Conservation (phyloP, 306 rosid genomes). For the Castanea mollissima region DNA sequence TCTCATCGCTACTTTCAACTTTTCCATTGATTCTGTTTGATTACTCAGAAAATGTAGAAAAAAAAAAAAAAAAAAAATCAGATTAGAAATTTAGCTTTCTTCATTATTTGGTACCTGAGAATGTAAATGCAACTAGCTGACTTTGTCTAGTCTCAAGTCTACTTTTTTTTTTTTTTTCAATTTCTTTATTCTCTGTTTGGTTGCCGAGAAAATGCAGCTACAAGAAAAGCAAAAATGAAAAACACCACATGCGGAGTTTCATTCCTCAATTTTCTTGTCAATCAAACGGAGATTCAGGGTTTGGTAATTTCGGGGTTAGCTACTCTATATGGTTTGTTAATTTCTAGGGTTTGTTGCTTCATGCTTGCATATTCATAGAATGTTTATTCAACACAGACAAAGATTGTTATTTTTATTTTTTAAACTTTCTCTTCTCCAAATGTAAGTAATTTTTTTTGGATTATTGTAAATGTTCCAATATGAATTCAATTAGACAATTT, state of each 20-base stretch:
- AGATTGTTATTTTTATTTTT: too few species aligned
- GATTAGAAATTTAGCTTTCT: neutral
- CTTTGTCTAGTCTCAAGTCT: neutral
- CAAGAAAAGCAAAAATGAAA: neutral
- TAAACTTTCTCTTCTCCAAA: neutral
- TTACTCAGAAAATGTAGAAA: neutral
- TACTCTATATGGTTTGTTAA: neutral
- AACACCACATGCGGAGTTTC: neutral
- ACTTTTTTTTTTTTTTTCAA: too few species aligned
- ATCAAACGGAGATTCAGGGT: neutral
- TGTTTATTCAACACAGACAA: neutral
- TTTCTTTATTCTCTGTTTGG: neutral
- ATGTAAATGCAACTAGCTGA: neutral
- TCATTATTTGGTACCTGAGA: neutral
- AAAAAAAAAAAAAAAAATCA: neutral
- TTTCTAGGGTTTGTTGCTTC: slow-evolving; percentile 9
- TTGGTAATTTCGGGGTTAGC: neutral
- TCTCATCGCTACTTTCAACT: neutral
- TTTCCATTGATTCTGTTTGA: neutral
- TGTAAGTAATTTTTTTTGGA: neutral
- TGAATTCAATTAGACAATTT: neutral
- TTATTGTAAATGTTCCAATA: neutral
- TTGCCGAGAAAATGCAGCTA: neutral
- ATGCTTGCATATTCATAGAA: neutral
- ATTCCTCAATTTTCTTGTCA: neutral